Percentiles rank a stretch among this genome's conserved stretches.
Evolutionary conservation across 495 filamentous ascomycete genomes (phyloP).

Genomic region (Xylaria sp.): DNA sequence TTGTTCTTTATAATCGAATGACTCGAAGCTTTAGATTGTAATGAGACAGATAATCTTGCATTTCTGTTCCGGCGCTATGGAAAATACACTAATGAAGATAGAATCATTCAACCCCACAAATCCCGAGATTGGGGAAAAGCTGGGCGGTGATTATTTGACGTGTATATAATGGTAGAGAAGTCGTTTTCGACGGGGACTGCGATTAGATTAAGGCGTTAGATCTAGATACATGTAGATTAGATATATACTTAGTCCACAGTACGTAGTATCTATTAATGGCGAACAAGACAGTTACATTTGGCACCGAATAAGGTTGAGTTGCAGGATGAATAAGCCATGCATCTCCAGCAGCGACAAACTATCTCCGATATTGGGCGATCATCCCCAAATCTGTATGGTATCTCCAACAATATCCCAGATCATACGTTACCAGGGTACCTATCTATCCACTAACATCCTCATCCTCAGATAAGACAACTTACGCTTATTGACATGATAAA

Average conservation of each 20-base stretch:
- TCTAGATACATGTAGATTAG: not conserved
- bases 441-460: not conserved
- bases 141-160: not conserved
- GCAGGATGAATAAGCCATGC: not conserved
- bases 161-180: not conserved
- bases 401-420: not conserved
- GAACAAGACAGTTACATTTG: not conserved
- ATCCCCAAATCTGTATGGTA: not conserved
- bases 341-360: not conserved
- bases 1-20: not conserved
- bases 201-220: not conserved
- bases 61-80: not conserved
- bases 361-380: not conserved
- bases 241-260: not conserved
- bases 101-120: not conserved
- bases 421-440: not conserved
- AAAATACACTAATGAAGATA: constrained; percentile 8
- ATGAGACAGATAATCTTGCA: not conserved
- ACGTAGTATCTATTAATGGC: not conserved
- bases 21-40: not conserved
- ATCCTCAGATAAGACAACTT: not conserved
- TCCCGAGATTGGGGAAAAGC: not conserved
- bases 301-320: not conserved
- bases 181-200: not conserved
- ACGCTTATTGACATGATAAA: not conserved